phyloP scores from a whole-genome alignment of 768 basidiomycete genomes.

The Heimioporus sp. region DNA sequence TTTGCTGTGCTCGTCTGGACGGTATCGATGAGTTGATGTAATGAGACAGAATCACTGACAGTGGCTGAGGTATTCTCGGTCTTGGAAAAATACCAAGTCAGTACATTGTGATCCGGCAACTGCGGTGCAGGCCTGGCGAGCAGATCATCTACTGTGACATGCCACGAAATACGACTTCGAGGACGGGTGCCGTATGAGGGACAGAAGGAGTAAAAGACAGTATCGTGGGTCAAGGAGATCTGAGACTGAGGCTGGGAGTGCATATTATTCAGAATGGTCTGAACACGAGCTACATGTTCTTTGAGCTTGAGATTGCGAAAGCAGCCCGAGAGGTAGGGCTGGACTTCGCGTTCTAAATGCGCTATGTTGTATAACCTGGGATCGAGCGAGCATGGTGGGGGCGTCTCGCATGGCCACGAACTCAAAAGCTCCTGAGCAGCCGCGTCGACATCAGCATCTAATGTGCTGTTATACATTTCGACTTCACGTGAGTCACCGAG shows the following conservation, averaged over 20 bases:
- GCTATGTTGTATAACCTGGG: not conserved
- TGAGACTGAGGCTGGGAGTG: not conserved
- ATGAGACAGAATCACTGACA: not conserved
- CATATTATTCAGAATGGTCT: not conserved
- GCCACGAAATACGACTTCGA: not conserved
- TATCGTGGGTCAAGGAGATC: too few relatives aligned
- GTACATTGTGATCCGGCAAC: not conserved
- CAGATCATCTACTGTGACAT: not conserved
- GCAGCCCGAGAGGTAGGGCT: not conserved
- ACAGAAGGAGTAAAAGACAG: not conserved
- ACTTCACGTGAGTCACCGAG: too few relatives aligned
- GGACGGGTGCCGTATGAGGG: not conserved
- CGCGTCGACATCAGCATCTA: not conserved
- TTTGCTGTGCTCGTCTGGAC: not conserved
- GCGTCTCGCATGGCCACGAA: not conserved
- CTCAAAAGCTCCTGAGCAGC: not conserved
- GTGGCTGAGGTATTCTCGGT: not conserved
- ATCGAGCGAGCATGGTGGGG: slow-evolving; percentile 1
- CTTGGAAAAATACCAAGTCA: not conserved
- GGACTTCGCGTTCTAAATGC: not conserved
- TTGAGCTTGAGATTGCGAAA: not conserved
- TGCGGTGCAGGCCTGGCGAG: slow-evolving; percentile 5
- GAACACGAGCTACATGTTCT: not conserved
- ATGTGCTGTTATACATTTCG: not conserved
- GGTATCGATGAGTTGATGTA: not conserved